These are phyloP conservation scores for Candida suzukii DNA, from an alignment of 805 yeast species.

Conservation along the genomic window DNA sequence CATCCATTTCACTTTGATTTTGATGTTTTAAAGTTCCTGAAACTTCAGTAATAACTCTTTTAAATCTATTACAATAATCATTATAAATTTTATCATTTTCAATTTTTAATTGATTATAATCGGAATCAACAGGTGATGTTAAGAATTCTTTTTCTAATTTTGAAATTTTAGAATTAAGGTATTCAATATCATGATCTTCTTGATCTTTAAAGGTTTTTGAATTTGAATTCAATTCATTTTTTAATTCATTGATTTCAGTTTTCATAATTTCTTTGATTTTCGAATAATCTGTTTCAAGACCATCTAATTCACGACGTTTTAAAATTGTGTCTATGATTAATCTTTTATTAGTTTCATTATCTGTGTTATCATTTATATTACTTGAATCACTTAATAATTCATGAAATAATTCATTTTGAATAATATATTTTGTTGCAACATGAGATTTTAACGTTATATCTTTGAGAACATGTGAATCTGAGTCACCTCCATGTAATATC, in stretches of 20 bases:
- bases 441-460: constrained; percentile 26
- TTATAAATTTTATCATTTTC: constrained; percentile 13
- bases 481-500: not conserved
- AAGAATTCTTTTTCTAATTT: not conserved
- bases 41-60: constrained; percentile 17
- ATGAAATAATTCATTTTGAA: constrained; percentile 24
- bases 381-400: constrained; percentile 3
- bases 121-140: constrained; percentile 2
- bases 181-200: constrained; percentile 5
- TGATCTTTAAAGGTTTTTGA: constrained; percentile 7
- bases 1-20: constrained; percentile 6
- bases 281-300: not conserved
- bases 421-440: constrained; percentile 25
- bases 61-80: constrained; percentile 12
- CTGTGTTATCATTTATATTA: not conserved
- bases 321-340: not conserved
- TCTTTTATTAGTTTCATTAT: not conserved
- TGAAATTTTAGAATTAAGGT: not conserved
- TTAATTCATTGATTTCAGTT: not conserved
- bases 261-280: constrained; percentile 1
- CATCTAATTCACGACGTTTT: not conserved
- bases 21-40: constrained; percentile 11
- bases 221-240: too few species aligned
- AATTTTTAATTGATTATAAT: not conserved
- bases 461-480: constrained; percentile 5